Conservation (phyloP, 805 yeast species). For the Saccharomycopsis synnaedendra region DNA sequence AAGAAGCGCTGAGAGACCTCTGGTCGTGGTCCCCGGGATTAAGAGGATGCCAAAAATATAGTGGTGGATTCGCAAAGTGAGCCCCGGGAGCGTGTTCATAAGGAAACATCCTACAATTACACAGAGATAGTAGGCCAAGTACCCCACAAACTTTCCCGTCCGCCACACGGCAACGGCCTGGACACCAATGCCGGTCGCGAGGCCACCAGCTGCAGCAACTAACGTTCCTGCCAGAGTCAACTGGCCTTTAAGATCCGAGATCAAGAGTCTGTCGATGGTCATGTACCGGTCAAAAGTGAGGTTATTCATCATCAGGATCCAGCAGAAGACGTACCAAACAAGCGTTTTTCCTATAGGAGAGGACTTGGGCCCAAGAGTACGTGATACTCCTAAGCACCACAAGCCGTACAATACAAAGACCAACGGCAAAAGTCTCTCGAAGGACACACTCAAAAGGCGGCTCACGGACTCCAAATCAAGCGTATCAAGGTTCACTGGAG, state of each 20-base stretch:
- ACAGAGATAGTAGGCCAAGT: slow-evolving; percentile 40
- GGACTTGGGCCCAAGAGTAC: slow-evolving; percentile 34
- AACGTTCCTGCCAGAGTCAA: slow-evolving; percentile 71
- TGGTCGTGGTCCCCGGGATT: slow-evolving; percentile 75
- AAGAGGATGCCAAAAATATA: slow-evolving; percentile 67
- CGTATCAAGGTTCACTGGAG: slow-evolving; percentile 38
- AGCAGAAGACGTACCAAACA: slow-evolving; percentile 68
- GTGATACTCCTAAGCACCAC: slow-evolving; percentile 42
- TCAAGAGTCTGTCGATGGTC: slow-evolving; percentile 77
- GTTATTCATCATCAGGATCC: slow-evolving; percentile 80
- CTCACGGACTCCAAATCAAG: slow-evolving; percentile 50
- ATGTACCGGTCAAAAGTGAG: slow-evolving; percentile 70
- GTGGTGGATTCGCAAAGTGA: slow-evolving; percentile 71
- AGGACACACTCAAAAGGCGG: slow-evolving; percentile 53
- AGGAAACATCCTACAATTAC: slow-evolving; percentile 33
- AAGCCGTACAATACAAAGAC: slow-evolving; percentile 59
- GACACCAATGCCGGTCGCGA: slow-evolving; percentile 34
- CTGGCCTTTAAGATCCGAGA: slow-evolving; percentile 57
- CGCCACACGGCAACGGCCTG: slow-evolving; percentile 79
- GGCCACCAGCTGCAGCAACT: slow-evolving; percentile 31
- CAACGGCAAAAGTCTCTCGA: slow-evolving; percentile 66
- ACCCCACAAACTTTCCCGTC: slow-evolving; percentile 55
- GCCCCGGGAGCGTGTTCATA: slow-evolving; percentile 42
- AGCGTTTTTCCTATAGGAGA: slow-evolving; percentile 28
- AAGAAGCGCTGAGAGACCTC: slow-evolving; percentile 55